phyloP scores from a whole-genome alignment of 2,329 filamentous ascomycete genomes.

The Escovopsis sp. region DNA sequence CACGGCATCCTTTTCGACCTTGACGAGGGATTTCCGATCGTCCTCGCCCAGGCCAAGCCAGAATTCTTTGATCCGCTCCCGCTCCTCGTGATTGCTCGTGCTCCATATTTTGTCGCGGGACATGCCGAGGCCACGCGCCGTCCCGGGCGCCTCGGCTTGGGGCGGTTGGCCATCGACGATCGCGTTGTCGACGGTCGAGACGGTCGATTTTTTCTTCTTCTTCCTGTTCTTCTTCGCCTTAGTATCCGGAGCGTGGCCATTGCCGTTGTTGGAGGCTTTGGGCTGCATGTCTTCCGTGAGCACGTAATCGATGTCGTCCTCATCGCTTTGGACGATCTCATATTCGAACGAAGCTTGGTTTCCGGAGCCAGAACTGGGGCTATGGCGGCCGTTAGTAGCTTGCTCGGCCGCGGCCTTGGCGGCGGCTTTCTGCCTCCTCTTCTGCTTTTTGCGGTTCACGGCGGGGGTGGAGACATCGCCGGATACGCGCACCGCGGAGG shows the following conservation, averaged over 20 bases:
- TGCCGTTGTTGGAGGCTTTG: conserved; percentile 18
- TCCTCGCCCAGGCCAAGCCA: conserved; percentile 92
- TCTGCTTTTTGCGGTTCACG: conserved; percentile 90
- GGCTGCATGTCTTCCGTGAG: conserved; percentile 15
- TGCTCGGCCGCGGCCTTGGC: conserved; percentile 42
- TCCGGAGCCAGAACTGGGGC: conserved; percentile 16
- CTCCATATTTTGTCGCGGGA: conserved; percentile 91
- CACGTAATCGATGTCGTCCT: conserved; percentile 31
- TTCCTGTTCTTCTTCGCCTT: conserved; percentile 50
- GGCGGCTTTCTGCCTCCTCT: conserved; percentile 74
- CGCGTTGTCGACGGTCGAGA: conserved; percentile 9
- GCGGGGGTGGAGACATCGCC: conserved; percentile 24
- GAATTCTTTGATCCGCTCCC: conserved; percentile 94
- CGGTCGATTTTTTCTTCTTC: conserved; percentile 50
- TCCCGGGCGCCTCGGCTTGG: conserved; percentile 13
- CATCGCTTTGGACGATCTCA: conserved; percentile 40
- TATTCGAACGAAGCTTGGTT: conserved; percentile 22
- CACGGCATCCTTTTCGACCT: conserved; percentile 96
- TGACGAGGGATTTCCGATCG: conserved; percentile 86
- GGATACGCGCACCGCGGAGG: conserved; percentile 12
- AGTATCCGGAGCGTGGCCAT: conserved; percentile 15
- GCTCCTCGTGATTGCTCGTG: conserved; percentile 82
- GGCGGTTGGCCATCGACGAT: neutral
- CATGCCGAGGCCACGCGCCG: conserved; percentile 26
- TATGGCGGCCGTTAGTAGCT: conserved; percentile 25